Base-by-base conservation (phyloP, 2,329 filamentous ascomycete genomes). In the Pestalotiopsis sp. region DNA sequence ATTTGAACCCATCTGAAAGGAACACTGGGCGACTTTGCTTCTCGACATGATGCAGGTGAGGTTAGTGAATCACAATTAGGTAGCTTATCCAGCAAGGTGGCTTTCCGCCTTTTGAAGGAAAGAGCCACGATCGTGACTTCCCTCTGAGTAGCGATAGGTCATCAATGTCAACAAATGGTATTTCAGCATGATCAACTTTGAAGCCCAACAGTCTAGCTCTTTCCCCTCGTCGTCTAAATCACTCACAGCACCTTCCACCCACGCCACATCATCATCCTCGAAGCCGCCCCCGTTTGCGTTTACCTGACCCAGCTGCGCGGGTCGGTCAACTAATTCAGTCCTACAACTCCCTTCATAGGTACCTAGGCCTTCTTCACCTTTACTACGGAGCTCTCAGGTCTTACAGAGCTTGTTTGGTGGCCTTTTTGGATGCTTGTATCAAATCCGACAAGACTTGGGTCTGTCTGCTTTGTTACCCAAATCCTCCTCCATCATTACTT, bases 371-470 rank as follows among this genome's bases (percentile, higher is more conserved):
- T 38, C 31, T n/a, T 36, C 31, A 36, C 59, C 40, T n/a, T 23
- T 64, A 36, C 31, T 27, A 64, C 61, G 61, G 25, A n/a, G 23
- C 38, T 49, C 61, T 38, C 61, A 14, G 49, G 61, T 64, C 20
- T 64, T 64, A 56, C 9, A 45, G 27, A n/a, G 52, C 63, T 66
- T 49, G 36, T 45, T 27, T 57, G 41, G 63, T 66, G 45, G 25
- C 49, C 49, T 57, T 56, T 58, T 66, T 66, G 41, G 63, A 57
- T 58, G 49, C 63, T 23, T 64, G 36, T 66, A 58, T 66, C 49
- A 36, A 52, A 66, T 66, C 63, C 49, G 40, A 56, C 36, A 38
- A 66, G 63, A 31, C 63, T 66, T 66, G 45, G 63, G 63, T 49
- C 49, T 56, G 36, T 38, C 63, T 66, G 49, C 63, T 66, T 66